Percentiles rank a stretch among this genome's conserved stretches.
These are phyloP conservation scores for Vitis hybrid DNA, from an alignment of 177 flowering plant genomes.

Conservation along the genomic window DNA sequence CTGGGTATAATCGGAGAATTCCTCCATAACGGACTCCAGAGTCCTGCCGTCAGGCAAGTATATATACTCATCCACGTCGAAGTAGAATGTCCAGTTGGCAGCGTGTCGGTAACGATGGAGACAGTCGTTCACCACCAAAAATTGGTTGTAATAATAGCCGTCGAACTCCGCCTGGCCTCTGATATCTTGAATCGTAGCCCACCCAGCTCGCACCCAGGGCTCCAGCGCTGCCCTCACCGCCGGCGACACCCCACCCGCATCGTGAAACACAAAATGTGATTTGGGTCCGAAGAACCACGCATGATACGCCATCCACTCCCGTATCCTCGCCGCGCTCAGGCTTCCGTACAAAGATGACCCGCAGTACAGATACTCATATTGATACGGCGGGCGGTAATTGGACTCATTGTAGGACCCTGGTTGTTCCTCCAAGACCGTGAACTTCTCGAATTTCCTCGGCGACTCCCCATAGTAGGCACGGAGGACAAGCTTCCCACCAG, in stretches of 20 bases:
- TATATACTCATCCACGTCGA: slow-evolving; percentile 84
- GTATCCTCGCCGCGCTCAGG: slow-evolving; percentile 53
- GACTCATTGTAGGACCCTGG: slow-evolving; percentile 54
- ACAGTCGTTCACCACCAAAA: slow-evolving; percentile 79
- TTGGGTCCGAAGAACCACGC: slow-evolving; percentile 62
- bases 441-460: slow-evolving; percentile 41
- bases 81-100: slow-evolving; percentile 77
- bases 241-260: slow-evolving; percentile 67
- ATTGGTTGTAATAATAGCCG: slow-evolving; percentile 82
- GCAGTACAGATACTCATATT: slow-evolving; percentile 72
- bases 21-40: slow-evolving; percentile 48
- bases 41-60: slow-evolving; percentile 49
- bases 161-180: slow-evolving; percentile 66
- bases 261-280: slow-evolving; percentile 81
- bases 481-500: slow-evolving; percentile 54
- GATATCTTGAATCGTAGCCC: slow-evolving; percentile 72
- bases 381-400: slow-evolving; percentile 40
- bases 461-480: slow-evolving; percentile 56
- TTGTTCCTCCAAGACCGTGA: slow-evolving; percentile 54
- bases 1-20: slow-evolving; percentile 59
- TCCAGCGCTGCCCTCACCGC: slow-evolving; percentile 64
- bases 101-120: slow-evolving; percentile 55
- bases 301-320: slow-evolving; percentile 91
- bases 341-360: slow-evolving; percentile 77
- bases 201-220: slow-evolving; percentile 71